Percentiles rank a stretch among this genome's conserved stretches.
Evolutionary conservation across 2,329 filamentous ascomycete genomes (phyloP).

Genomic region (Fusarium setosum): DNA sequence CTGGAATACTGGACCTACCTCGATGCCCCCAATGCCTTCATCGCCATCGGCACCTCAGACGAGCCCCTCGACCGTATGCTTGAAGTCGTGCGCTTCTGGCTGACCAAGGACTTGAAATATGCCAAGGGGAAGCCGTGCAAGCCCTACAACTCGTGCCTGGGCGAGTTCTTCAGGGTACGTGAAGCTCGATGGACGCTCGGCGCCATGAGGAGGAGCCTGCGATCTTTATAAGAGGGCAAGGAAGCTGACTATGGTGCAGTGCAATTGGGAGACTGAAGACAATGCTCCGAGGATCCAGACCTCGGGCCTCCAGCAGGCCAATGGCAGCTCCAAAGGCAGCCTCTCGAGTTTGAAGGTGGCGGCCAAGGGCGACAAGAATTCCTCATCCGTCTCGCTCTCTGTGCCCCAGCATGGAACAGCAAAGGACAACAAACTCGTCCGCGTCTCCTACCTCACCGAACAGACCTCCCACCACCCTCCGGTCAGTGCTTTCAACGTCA

Average conservation of each 20-base stretch:
- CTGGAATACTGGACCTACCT: conserved; percentile 99
- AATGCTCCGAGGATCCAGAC: conserved; percentile 75
- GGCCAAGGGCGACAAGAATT: conserved; percentile 56
- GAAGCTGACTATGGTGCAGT: conserved; percentile 61
- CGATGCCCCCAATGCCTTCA: conserved; percentile 92
- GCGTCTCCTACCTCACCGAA: conserved; percentile 94
- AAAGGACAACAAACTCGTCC: conserved; percentile 66
- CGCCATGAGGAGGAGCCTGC: neutral
- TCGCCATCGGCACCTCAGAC: conserved; percentile 86
- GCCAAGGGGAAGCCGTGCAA: conserved; percentile 99
- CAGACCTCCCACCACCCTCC: conserved; percentile 98
- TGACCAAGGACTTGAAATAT: conserved; percentile 99
- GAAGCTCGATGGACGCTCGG: neutral
- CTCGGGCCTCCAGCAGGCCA: conserved; percentile 49
- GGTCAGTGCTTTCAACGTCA: conserved; percentile 94
- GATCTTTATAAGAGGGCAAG: neutral
- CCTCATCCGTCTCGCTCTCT: conserved; percentile 62
- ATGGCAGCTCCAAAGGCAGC: conserved; percentile 53
- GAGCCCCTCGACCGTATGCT: conserved; percentile 94
- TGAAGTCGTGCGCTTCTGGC: conserved; percentile 95
- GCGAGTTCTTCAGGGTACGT: conserved; percentile 94
- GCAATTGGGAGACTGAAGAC: conserved; percentile 94
- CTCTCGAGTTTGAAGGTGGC: conserved; percentile 61
- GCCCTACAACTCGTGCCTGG: conserved; percentile 96
- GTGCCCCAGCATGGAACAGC: conserved; percentile 60